A percentile compares a stretch with the other conserved stretches of the same genome.
These are phyloP conservation scores for Nannochloropsis limnetica DNA, from an alignment of 352 stramenopile species.

Conservation along the genomic window DNA sequence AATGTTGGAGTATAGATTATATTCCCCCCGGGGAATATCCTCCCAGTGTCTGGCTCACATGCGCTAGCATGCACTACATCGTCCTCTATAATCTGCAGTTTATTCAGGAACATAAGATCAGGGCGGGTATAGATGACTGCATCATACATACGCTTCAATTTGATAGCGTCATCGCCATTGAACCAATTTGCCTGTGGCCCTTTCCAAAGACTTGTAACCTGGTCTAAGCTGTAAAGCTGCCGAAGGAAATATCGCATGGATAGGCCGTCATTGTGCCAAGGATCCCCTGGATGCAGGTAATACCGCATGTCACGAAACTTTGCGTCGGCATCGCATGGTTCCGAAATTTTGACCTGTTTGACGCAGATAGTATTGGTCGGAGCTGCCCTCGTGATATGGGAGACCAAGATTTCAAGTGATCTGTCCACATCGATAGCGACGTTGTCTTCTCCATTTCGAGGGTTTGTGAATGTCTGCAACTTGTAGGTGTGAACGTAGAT, in stretches of 20 bases:
- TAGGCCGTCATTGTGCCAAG: neutral
- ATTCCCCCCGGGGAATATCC: neutral
- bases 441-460: neutral
- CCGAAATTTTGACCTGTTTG: neutral
- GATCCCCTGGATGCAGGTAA: neutral
- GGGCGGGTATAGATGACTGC: neutral
- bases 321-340: neutral
- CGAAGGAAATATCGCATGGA: neutral
- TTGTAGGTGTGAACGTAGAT: neutral
- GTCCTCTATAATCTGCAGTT: neutral
- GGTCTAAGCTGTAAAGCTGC: neutral
- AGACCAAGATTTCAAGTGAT: neutral
- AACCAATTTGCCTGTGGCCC: too few species aligned
- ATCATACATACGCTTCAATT: too few species aligned
- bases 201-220: neutral
- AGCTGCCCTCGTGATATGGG: neutral
- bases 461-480: neutral
- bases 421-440: neutral
- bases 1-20: neutral
- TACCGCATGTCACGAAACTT: neutral
- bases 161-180: neutral
- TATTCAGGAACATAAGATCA: neutral
- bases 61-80: neutral
- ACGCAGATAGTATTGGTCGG: too few species aligned
- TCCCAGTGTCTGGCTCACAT: neutral